Evolutionary conservation across 768 basidiomycete species (phyloP).

Genomic region (Pisolithus orientalis): DNA sequence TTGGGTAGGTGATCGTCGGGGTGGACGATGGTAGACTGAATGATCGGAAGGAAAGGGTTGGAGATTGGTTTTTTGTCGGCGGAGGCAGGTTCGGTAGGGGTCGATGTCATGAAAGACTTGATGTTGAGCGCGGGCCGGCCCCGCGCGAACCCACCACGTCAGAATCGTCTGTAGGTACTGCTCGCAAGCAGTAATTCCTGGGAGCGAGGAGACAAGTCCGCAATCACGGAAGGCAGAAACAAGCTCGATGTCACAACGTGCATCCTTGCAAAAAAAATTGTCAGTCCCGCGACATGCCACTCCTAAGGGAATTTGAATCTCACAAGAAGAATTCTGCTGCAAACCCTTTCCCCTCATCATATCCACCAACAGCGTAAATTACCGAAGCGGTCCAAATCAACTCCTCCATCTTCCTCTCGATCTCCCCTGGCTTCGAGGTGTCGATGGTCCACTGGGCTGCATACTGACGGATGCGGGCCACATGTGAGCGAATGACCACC

Average conservation of each 20-base stretch:
- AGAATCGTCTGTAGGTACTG: slow-evolving; percentile 43
- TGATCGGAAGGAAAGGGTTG: slow-evolving; percentile 35
- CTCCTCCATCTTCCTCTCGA: slow-evolving; percentile 50
- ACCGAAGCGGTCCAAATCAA: slow-evolving; percentile 44
- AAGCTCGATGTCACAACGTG: slow-evolving; percentile 58
- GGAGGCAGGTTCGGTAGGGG: slow-evolving; percentile 17
- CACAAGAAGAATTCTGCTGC: slow-evolving; percentile 57
- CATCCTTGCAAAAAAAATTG: slow-evolving; percentile 32
- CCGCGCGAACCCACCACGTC: slow-evolving; percentile 41
- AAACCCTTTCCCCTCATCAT: slow-evolving; percentile 30
- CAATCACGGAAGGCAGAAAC: slow-evolving; percentile 43
- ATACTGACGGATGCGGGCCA: not conserved
- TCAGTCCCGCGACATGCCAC: no score
- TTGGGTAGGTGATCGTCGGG: slow-evolving; percentile 30
- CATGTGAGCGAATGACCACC: slow-evolving; percentile 8
- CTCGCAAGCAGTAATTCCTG: slow-evolving; percentile 44
- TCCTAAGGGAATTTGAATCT: not conserved
- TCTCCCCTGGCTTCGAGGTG: slow-evolving; percentile 21
- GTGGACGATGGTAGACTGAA: slow-evolving; percentile 32
- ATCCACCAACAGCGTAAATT: slow-evolving; percentile 50
- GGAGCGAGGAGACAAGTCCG: slow-evolving; percentile 32
- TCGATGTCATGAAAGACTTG: slow-evolving; percentile 36
- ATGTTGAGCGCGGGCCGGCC: slow-evolving; percentile 43
- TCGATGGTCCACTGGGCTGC: slow-evolving; percentile 15
- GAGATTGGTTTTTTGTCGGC: slow-evolving; percentile 8